Evolutionary conservation across 1,284 basidiomycete genomes (phyloP).

Genomic region (Puccinia coronata): DNA sequence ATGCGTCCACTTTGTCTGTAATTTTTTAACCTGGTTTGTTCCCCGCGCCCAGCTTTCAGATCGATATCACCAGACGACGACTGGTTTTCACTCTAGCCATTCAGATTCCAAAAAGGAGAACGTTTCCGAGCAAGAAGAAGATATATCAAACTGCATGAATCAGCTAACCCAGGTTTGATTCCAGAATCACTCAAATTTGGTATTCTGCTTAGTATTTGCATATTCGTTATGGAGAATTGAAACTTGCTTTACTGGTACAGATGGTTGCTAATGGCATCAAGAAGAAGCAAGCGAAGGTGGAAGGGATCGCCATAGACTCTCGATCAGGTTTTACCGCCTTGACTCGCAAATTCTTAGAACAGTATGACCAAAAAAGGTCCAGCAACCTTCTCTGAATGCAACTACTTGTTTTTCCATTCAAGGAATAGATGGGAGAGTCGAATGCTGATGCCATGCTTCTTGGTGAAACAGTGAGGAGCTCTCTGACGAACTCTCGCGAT

Average conservation of each 20-base stretch:
- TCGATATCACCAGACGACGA: background rate
- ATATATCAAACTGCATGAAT: slow-evolving; percentile 15
- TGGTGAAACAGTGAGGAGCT: slow-evolving; percentile 14
- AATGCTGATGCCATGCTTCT: background rate
- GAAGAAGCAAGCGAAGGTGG: slow-evolving; percentile 10
- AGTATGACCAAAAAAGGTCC: background rate
- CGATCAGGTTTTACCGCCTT: background rate
- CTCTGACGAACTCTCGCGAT: background rate
- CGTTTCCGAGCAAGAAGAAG: background rate
- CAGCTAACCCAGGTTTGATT: slow-evolving; percentile 19
- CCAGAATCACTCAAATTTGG: no score
- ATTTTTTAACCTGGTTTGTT: background rate
- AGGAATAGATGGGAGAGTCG: background rate
- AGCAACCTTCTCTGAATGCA: background rate
- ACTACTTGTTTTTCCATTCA: background rate
- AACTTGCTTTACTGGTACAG: background rate
- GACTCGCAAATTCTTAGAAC: background rate
- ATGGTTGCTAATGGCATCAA: slow-evolving; percentile 11
- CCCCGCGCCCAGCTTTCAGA: background rate
- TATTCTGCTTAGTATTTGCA: background rate
- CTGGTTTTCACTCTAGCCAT: background rate
- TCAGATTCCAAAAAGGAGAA: background rate
- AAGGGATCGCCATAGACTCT: background rate
- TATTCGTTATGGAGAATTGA: background rate
- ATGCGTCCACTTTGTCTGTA: background rate